Percentiles rank a stretch among this genome's conserved stretches.
Evolutionary conservation across 441 rosid species (phyloP).

Genomic region (Corymbia citriodora): DNA sequence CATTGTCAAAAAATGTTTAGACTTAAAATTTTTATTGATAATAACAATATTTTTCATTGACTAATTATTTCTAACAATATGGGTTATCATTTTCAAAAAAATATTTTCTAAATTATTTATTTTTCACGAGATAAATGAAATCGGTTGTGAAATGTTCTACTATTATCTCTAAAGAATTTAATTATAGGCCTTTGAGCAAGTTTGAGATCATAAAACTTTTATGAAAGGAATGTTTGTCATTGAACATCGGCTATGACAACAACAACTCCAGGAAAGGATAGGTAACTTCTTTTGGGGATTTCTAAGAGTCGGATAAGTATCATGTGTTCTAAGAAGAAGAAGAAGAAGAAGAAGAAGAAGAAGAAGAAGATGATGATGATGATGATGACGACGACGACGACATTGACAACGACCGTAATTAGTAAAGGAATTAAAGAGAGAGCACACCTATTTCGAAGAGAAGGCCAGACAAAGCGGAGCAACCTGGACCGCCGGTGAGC

Average conservation of each 20-base stretch:
- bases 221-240: not conserved
- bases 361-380: too few relatives aligned
- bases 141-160: not conserved
- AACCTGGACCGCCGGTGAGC: slow-evolving; percentile 53
- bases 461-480: slow-evolving; percentile 35
- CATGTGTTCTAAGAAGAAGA: not conserved
- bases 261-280: not conserved
- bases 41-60: too few relatives aligned
- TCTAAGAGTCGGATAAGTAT: not conserved
- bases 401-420: not conserved
- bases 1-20: not conserved
- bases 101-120: too few relatives aligned
- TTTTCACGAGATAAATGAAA: too few relatives aligned
- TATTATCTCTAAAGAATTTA: not conserved
- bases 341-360: too few relatives aligned
- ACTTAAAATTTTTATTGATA: not conserved
- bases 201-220: not conserved
- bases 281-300: not conserved
- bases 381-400: too few relatives aligned
- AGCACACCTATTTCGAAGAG: slow-evolving; percentile 12
- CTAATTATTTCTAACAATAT: too few relatives aligned
- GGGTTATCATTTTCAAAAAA: too few relatives aligned
- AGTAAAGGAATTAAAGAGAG: not conserved
- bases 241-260: not conserved
- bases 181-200: not conserved